A percentile compares a stretch with the other conserved stretches of the same genome.
These are phyloP conservation scores for Scutellaria barbata DNA, from an alignment of 257 asterid species.

Conservation along the genomic window DNA sequence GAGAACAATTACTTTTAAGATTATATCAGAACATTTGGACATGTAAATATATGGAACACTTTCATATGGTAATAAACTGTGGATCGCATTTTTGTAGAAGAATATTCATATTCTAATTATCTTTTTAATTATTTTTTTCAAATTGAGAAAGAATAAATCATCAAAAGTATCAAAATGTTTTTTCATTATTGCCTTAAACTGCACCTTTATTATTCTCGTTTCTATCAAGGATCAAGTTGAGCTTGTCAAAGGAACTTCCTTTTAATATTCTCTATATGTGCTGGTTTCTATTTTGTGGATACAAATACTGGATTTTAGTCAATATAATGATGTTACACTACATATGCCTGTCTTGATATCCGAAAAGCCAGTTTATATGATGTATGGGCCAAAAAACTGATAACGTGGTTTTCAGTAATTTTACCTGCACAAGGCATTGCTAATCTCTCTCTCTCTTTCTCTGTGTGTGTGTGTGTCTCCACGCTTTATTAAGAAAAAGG, in stretches of 20 bases:
- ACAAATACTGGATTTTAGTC: not conserved
- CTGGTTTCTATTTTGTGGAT: not conserved
- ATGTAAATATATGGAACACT: too few species aligned
- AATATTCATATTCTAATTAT: too few species aligned
- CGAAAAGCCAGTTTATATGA: not conserved
- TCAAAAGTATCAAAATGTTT: not conserved
- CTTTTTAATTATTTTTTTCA: too few species aligned
- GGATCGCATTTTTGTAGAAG: too few species aligned
- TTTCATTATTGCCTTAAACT: slow-evolving; percentile 12
- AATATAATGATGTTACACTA: not conserved
- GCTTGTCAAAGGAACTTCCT: slow-evolving; percentile 13
- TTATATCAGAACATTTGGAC: too few species aligned
- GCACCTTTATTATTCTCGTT: not conserved
- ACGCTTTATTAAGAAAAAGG: too few species aligned
- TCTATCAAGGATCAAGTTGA: not conserved
- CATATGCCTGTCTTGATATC: not conserved
- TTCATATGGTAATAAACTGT: too few species aligned
- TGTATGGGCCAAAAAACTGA: not conserved
- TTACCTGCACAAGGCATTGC: not conserved
- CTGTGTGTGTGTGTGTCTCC: too few species aligned
- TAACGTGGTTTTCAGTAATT: slow-evolving; percentile 9
- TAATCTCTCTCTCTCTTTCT: not conserved
- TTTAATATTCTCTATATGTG: not conserved
- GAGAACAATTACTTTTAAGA: too few species aligned
- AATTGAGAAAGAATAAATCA: too few species aligned